Evolutionary conservation across 495 filamentous ascomycete species (phyloP).

Genomic region (Talaromyces liani): DNA sequence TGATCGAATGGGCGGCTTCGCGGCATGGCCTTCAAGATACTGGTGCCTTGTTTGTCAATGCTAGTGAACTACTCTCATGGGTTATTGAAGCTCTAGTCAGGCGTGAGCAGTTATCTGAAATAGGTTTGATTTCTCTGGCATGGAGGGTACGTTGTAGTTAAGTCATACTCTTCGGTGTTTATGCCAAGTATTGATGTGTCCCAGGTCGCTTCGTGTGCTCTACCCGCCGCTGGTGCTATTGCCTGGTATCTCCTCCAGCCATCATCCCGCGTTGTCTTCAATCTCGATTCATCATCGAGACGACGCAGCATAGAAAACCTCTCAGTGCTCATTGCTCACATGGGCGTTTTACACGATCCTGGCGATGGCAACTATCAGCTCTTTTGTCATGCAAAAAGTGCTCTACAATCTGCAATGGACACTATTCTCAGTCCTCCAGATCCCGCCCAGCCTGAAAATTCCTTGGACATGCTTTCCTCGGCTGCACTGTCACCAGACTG

Average conservation of each 20-base stretch:
- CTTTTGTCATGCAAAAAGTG: conserved; percentile 7
- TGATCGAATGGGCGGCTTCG: conserved; percentile 10
- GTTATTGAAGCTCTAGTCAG: conserved; percentile 7
- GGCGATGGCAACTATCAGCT: conserved; percentile 9
- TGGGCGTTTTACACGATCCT: conserved; percentile 8
- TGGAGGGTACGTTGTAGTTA: conserved; percentile 5
- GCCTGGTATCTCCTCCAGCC: conserved; percentile 8
- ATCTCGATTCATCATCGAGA: conserved; percentile 6
- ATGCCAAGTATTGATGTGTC: background rate
- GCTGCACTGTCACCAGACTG: conserved; percentile 4
- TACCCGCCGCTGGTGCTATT: conserved; percentile 5
- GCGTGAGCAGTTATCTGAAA: conserved; percentile 6
- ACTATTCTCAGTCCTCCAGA: conserved; percentile 5
- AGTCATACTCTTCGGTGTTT: background rate
- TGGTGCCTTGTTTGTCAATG: conserved; percentile 4
- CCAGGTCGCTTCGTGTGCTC: conserved; percentile 7
- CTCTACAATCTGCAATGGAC: conserved; percentile 9
- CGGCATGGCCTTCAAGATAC: conserved; percentile 6
- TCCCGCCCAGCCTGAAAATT: conserved; percentile 3
- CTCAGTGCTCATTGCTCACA: conserved; percentile 9
- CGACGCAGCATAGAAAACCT: conserved; percentile 7
- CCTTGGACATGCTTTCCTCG: background rate
- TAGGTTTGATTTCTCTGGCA: conserved; percentile 6
- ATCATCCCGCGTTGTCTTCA: background rate
- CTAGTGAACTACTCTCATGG: conserved; percentile 7